A percentile compares a stretch with the other conserved stretches of the same genome.
Evolutionary conservation across 1,284 basidiomycete species (phyloP).

Genomic region (Papiliotrema fonsecae): DNA sequence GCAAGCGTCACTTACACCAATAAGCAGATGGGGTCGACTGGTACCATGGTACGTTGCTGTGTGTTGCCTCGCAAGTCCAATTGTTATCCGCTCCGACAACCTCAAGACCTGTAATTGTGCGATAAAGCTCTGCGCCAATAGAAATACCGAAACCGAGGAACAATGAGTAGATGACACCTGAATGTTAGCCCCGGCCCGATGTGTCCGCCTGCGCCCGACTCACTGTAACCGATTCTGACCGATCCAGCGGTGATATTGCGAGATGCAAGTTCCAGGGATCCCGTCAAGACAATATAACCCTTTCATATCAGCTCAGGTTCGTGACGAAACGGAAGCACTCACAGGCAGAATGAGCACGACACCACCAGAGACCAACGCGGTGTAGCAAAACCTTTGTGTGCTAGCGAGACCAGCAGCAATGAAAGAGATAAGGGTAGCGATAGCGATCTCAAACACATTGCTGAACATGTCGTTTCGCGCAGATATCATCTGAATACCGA

Average conservation of each 20-base stretch:
- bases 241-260: constrained; percentile 76
- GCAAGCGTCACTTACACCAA: constrained; percentile 47
- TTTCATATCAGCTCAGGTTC: constrained; percentile 4
- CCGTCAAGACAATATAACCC: constrained; percentile 74
- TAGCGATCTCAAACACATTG: constrained; percentile 74
- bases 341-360: constrained; percentile 83
- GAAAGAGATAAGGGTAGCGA: constrained; percentile 73
- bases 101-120: constrained; percentile 52
- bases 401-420: constrained; percentile 69
- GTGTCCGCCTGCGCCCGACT: constrained; percentile 55
- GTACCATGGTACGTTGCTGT: constrained; percentile 53
- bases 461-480: constrained; percentile 76
- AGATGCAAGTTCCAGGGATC: constrained; percentile 69
- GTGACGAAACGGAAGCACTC: constrained; percentile 26
- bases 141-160: constrained; percentile 80
- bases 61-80: constrained; percentile 57
- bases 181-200: neutral
- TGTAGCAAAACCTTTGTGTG: constrained; percentile 73
- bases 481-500: constrained; percentile 68
- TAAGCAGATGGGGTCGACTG: constrained; percentile 43
- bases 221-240: constrained; percentile 74
- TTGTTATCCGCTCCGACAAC: constrained; percentile 51
- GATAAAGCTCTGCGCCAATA: constrained; percentile 67
- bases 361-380: constrained; percentile 74
- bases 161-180: constrained; percentile 50